Evolutionary conservation across 768 basidiomycete genomes (phyloP).

Genomic region (Termitomyces bulborhizus): DNA sequence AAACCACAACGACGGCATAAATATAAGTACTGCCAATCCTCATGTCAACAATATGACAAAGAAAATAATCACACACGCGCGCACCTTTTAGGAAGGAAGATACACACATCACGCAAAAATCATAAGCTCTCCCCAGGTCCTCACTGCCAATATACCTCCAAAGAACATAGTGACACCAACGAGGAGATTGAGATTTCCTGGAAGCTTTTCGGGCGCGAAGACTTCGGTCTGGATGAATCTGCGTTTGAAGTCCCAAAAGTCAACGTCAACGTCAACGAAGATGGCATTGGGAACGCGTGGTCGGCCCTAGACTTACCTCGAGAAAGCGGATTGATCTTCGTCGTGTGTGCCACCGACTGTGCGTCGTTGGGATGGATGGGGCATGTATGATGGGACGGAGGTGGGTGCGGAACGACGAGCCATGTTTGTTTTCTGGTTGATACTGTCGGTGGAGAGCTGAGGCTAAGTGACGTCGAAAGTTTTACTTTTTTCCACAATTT

Average conservation of each 20-base stretch:
- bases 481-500: conserved; percentile 12
- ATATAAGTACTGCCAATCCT: neutral
- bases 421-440: conserved; percentile 32
- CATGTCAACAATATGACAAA: neutral
- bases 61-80: too few relatives aligned
- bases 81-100: conserved; percentile 2
- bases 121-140: conserved; percentile 76
- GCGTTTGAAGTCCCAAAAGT: neutral
- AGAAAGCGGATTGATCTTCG: conserved; percentile 61
- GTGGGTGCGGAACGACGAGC: conserved; percentile 58
- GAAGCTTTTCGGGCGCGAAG: conserved; percentile 64
- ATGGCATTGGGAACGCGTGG: too few relatives aligned
- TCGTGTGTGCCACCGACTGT: conserved; percentile 52
- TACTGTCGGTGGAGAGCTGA: too few relatives aligned
- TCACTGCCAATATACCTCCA: conserved; percentile 62
- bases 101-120: conserved; percentile 48
- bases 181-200: conserved; percentile 67
- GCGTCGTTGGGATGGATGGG: conserved; percentile 33
- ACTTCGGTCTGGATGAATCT: conserved; percentile 59
- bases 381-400: conserved; percentile 49
- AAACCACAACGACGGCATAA: neutral
- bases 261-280: too few relatives aligned
- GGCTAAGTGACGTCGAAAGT: conserved; percentile 8
- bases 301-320: conserved; percentile 22
- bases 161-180: conserved; percentile 62